phyloP scores from a whole-genome alignment of 1,284 basidiomycete genomes.

The Marasmius fiardii region DNA sequence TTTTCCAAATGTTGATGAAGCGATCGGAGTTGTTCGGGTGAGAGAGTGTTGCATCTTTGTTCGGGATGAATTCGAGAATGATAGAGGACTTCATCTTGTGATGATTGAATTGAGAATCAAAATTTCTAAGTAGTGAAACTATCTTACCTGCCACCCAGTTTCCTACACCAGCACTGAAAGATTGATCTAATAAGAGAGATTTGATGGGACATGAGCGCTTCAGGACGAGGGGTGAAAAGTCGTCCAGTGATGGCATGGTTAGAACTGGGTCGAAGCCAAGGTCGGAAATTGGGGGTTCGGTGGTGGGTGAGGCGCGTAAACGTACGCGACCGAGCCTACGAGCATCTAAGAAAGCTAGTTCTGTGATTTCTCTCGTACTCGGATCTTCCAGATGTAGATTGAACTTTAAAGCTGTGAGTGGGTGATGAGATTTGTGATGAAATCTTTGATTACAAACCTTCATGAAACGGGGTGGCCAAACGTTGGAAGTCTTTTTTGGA shows the following conservation, averaged over 20 bases:
- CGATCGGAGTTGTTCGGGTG: slow-evolving; percentile 43
- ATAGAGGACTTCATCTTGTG: slow-evolving; percentile 74
- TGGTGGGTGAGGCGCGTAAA: slow-evolving; percentile 54
- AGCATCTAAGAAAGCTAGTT: slow-evolving; percentile 67
- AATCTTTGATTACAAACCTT: slow-evolving; percentile 43
- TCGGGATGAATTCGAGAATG: slow-evolving; percentile 78
- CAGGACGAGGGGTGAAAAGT: slow-evolving; percentile 49
- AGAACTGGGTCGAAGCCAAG: slow-evolving; percentile 81
- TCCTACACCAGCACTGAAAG: slow-evolving; percentile 79
- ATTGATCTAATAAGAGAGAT: slow-evolving; percentile 77
- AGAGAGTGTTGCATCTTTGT: slow-evolving; percentile 60
- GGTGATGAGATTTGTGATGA: not conserved
- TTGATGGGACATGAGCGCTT: slow-evolving; percentile 75
- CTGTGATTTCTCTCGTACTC: slow-evolving; percentile 25
- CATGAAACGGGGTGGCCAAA: slow-evolving; percentile 79
- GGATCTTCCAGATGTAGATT: slow-evolving; percentile 50
- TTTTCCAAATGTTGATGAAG: slow-evolving; percentile 57
- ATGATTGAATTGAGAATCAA: not conserved
- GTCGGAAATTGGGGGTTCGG: slow-evolving; percentile 65
- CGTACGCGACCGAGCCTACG: slow-evolving; percentile 73
- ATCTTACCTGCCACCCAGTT: slow-evolving; percentile 78
- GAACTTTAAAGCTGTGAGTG: slow-evolving; percentile 42
- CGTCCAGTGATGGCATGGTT: slow-evolving; percentile 61
- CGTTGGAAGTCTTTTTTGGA: slow-evolving; percentile 42
- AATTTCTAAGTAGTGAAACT: slow-evolving; percentile 15